Base-by-base conservation (phyloP, 108 stramenopile species). In the Conticribra weissflogii region DNA sequence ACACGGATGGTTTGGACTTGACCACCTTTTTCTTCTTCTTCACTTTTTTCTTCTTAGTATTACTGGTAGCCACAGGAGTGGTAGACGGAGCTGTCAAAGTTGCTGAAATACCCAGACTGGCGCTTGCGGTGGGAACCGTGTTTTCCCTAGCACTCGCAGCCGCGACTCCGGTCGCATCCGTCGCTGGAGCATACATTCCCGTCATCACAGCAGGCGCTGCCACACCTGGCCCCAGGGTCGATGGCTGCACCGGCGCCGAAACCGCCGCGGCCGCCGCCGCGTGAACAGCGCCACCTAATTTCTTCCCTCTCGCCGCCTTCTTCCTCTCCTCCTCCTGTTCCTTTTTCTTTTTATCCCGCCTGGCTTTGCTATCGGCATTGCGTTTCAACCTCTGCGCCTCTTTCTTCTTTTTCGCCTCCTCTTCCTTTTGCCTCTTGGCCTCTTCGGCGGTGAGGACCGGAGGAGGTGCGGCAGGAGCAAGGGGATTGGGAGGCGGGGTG, bases 1-100 rank as follows among this genome's bases (percentile, higher is more conserved):
- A 52, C 2, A 59, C 58, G n/a, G 78, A 59, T 31, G 72, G 45
- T 32, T 53, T 29, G 7, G 66, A 36, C 19, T 53, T 55, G 16
- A 54, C 12, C 14, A 23, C 47, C 50, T 66, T 74, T 41, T 78
- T 64, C 50, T 28, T 54, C 60, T 66, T 60, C 31, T 63, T 41
- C 16, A 41, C 28, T 28, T 62, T 51, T 12, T 53, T 65, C 18
- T 54, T 58, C 16, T 50, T 66, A 55, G 27, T 53, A 15, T 16
- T 41, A 19, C 19, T 45, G 14, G 48, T 36, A 25, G 30, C 32
- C 25, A 66, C 24, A 22, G 32, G 1, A 2, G 72, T 36, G 12
- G 59, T 45, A 33, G 33, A 2, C 48, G 47, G 52, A 54, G 27
- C 45, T 4, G 50, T 32, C 7, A 57, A 31, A 33, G 71, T 34